Evolutionary conservation across 805 yeast species (phyloP), one percentile per base, ranked within the genome.

Genomic region (Suhomyces faveliae): DNA sequence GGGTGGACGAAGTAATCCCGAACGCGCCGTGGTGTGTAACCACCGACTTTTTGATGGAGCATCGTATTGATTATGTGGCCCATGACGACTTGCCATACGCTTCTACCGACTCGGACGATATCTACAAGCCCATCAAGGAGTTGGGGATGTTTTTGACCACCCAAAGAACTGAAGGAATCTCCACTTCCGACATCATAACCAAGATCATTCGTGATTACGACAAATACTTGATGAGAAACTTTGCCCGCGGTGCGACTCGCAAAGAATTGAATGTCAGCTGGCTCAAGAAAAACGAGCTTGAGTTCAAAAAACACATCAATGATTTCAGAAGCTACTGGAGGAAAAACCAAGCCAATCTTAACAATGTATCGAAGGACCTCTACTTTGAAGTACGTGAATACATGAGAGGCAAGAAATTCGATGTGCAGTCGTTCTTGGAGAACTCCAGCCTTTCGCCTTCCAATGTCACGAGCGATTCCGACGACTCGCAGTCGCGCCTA

Each of bases 1-100:
- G 99, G 99, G 99, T 94, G 20, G 98, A 94, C 65, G 98, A 94
- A 66, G 98, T 94, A 23, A 77, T 94, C 46, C 90, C 92, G 23
- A 75, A 88, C 64, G 96, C 97, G 1, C 99, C 99, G 11, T 94
- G 99, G 99, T 80, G 87, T 57, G 90, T 94, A 22, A 86, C 90
- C 2, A 81, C 89, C 46, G 89, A 85, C 40, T 94, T 94, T 59
- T 68, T 94, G 55, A 73, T 73, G 42, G 68, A 85, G 57, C 96
- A 94, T 68, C 73, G 83, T 46, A 89, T 94, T 56, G 99, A 94
- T 66, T 94, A 89, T 60, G 97, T 92, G 51, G 99, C 99, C 2
- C 99, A 94, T 67, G 99, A 94, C 70, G 98, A 94, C 67, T 73
- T 89, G 52, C 99, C 99, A 0, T 94, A 94, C 63, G 96, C 88